Evolutionary conservation across 139 green algal species (phyloP), one percentile per base, ranked within the genome.

Genomic region (Pseudopediastrum boryanum): DNA sequence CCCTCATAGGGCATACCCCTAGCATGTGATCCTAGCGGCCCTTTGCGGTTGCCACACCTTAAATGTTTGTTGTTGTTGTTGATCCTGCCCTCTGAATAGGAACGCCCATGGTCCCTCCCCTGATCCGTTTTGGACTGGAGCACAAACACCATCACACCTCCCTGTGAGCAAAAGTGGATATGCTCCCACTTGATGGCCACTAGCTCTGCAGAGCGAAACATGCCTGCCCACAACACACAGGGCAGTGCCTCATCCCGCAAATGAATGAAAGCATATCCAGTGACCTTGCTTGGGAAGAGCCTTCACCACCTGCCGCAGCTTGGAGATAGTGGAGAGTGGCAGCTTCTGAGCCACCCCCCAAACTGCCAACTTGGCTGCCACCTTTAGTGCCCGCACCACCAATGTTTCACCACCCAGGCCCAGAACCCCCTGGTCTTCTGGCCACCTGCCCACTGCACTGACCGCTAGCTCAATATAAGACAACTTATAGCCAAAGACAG

Each of bases 41-140:
- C n/a, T n/a, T n/a, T n/a, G n/a, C n/a, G n/a, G n/a, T n/a, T n/a
- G n/a, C n/a, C n/a, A n/a, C n/a, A n/a, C n/a, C n/a, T n/a, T n/a
- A n/a, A n/a, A n/a, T n/a, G n/a, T n/a, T n/a, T n/a, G n/a, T n/a
- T n/a, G n/a, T n/a, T n/a, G n/a, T n/a, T n/a, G n/a, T n/a, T n/a
- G n/a, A n/a, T 16, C 29, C 50, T 64, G 33, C 8, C 4, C 13
- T 33, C 48, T 51, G 3, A 7, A 2, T 27, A 66, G 31, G 21
- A 65, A 77, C 29, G 65, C 69, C 69, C 69, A 77, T 7, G 69
- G 50, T 23, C 69, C 69, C 69, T 63, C 48, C 29, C 48, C 48
- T 7, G 66, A 13, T 77, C 69, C 21, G 69, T 77, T 48, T 77
- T 77, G 50, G 69, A 77, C 1, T 21, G 16, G 12, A 50, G 69